Evolutionary conservation across 2,329 filamentous ascomycete species (phyloP).

Genomic region (Macrophomina tecta): DNA sequence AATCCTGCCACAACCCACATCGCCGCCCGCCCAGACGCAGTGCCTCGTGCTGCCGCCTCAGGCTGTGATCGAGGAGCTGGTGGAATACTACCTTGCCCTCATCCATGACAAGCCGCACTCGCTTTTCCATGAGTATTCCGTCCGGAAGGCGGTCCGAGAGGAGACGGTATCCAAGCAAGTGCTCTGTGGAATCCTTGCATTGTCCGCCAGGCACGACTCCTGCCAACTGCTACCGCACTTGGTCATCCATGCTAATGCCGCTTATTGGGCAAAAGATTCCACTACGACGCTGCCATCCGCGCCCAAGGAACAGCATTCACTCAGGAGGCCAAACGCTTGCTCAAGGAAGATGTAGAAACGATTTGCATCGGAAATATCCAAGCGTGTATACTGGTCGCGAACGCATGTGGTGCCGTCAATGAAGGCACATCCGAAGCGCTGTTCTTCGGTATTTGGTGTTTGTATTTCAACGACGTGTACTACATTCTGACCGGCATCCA

Average conservation of each 20-base stretch:
- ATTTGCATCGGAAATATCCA: slow-evolving; percentile 48
- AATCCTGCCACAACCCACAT: slow-evolving; percentile 8
- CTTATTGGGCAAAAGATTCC: slow-evolving; percentile 17
- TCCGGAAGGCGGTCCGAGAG: neutral
- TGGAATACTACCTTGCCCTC: slow-evolving; percentile 43
- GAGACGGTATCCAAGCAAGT: slow-evolving; percentile 16
- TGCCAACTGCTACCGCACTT: too few species aligned
- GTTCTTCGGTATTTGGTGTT: slow-evolving; percentile 39
- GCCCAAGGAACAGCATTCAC: slow-evolving; percentile 33
- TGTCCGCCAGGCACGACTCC: slow-evolving; percentile 14
- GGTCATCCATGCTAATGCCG: neutral
- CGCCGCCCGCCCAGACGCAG: neutral
- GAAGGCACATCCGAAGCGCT: slow-evolving; percentile 47
- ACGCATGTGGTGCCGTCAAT: slow-evolving; percentile 42
- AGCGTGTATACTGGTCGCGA: slow-evolving; percentile 49
- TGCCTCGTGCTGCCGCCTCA: neutral
- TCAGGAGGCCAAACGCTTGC: slow-evolving; percentile 34
- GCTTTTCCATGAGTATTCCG: slow-evolving; percentile 40
- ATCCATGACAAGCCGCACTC: slow-evolving; percentile 45
- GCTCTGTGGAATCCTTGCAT: slow-evolving; percentile 11
- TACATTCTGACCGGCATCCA: neutral
- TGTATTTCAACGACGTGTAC: neutral
- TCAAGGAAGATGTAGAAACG: slow-evolving; percentile 41
- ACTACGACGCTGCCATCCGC: slow-evolving; percentile 24
- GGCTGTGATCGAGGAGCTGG: slow-evolving; percentile 27